A percentile compares a stretch with the other conserved stretches of the same genome.
Conservation (phyloP, 2,329 filamentous ascomycete genomes). For the Colletotrichum sojae region DNA sequence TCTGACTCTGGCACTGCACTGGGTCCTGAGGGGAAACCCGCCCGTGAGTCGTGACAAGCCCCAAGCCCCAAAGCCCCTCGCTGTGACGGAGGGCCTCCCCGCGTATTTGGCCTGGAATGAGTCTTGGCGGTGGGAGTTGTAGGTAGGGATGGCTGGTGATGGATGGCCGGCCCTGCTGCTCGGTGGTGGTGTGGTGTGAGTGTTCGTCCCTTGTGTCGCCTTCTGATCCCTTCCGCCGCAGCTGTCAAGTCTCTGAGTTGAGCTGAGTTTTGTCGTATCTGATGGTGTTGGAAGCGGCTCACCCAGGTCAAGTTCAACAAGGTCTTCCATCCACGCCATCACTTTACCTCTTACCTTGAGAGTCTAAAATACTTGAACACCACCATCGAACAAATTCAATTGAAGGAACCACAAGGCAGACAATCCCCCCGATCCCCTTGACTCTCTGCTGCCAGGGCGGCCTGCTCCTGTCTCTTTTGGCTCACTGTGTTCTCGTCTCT, state of each 20-base stretch:
- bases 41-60: conserved; percentile 24
- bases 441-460: background rate
- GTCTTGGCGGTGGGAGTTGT: conserved; percentile 27
- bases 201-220: conserved; percentile 3
- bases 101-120: conserved; percentile 25
- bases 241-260: too few species aligned
- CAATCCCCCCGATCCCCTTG: background rate
- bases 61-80: conserved; percentile 6
- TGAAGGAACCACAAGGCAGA: too few species aligned
- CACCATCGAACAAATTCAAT: too few species aligned
- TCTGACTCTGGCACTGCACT: background rate
- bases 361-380: too few species aligned
- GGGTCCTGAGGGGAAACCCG: background rate
- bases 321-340: background rate
- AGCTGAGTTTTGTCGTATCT: too few species aligned
- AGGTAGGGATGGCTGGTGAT: conserved; percentile 34
- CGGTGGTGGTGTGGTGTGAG: background rate
- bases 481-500: conserved; percentile 16
- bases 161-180: background rate
- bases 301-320: too few species aligned
- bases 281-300: too few species aligned
- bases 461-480: conserved; percentile 9
- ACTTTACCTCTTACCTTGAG: background rate
- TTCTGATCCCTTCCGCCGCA: too few species aligned
- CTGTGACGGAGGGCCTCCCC: conserved; percentile 16